Evolutionary conservation across 352 stramenopile species (phyloP), one percentile per base, ranked within the genome.

Genomic region (Globisporangium splendens): DNA sequence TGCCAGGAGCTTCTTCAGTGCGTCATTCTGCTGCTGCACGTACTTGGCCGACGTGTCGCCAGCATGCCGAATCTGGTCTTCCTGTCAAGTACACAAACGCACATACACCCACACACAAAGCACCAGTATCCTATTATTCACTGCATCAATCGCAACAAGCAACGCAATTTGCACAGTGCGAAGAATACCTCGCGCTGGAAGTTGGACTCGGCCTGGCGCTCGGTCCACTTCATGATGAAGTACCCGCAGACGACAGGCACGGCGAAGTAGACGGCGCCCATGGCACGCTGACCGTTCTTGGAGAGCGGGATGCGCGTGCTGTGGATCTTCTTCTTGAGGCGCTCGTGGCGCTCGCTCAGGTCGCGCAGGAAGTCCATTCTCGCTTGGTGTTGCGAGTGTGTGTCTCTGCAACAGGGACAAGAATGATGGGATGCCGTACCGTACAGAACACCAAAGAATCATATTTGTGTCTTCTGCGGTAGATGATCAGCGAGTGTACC

Each of bases 271-370:
- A 98, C 83, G 48, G 93, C 24, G 1, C 69, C 84, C 90, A 97
- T 97, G 43, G 78, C 53, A 18, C 77, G 75, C 69, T 95, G 88
- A 3, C 89, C 90, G 50, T 80, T 89, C 50, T 83, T 87, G 31
- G 88, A 96, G 22, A 98, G 79, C 42, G 92, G 92, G 50, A 98
- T 90, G 47, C 88, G 85, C 56, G 88, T 95, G 62, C 63, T 75
- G 73, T 98, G 92, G 63, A 98, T 97, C 52, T 80, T 75, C 63
- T 96, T 83, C 86, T 98, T 98, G 46, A 98, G 72, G 21, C 72
- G 70, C 70, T 97, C 82, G 66, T 98, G 91, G 61, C 73, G 81
- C 54, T 73, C 83, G 49, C 79, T 65, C 11, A 97, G 58, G 39
- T 74, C 65, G 50, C 86, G 80, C 22, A 96, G 69, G 49, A 90